phyloP scores from a whole-genome alignment of 140 eudicot species.

The Flaveria floridana region DNA sequence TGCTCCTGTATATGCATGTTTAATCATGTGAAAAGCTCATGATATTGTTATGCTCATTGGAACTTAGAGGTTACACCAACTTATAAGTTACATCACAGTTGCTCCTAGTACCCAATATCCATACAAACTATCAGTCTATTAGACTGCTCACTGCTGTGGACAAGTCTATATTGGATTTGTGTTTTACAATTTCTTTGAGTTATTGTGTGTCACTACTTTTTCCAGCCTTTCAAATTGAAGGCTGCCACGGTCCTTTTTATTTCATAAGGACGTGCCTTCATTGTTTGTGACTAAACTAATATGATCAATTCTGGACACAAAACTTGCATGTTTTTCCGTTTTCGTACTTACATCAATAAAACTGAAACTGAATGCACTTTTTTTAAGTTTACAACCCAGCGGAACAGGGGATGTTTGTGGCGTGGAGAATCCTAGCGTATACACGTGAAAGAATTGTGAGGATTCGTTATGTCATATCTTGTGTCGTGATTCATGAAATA shows the following conservation, averaged over 20 bases:
- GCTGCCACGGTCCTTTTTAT: neutral
- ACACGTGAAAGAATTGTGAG: neutral
- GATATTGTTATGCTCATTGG: conserved; percentile 2
- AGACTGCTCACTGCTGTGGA: neutral
- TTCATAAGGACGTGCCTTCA: neutral
- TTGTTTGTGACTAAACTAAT: conserved; percentile 1
- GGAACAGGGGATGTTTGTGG: conserved; percentile 7
- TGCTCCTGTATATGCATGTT: conserved; percentile 18
- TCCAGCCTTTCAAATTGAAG: conserved; percentile 10
- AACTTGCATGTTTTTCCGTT: neutral
- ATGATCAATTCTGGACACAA: neutral
- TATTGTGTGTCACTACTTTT: neutral
- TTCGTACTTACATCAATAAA: conserved; percentile 5
- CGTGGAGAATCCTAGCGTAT: neutral
- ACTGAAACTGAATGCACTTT: neutral
- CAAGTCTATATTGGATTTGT: conserved; percentile 1
- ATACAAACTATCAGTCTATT: neutral
- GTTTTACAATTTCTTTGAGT: conserved; percentile 10
- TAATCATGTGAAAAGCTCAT: neutral
- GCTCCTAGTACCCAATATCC: neutral
- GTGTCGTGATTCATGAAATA: neutral
- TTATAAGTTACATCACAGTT: conserved; percentile 1
- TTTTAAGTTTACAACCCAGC: neutral
- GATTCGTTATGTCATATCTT: neutral
- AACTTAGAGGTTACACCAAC: conserved; percentile 15